Evolutionary conservation across 306 rosid species (phyloP), one percentile per base, ranked within the genome.

Genomic region (Inga oerstediana): DNA sequence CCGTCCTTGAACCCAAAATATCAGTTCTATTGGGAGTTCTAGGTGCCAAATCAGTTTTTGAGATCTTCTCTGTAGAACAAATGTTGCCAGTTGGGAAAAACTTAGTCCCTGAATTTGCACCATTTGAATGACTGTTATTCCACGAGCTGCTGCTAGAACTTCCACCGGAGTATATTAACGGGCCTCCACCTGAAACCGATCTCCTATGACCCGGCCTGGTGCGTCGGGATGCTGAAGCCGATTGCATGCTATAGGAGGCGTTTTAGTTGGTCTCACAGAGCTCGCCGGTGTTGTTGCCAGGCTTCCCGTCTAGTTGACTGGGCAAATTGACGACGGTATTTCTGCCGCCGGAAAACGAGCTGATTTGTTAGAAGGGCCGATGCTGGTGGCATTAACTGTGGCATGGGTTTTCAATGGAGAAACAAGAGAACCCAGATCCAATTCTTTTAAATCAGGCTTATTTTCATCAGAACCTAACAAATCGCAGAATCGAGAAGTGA

Each of bases 101-200:
- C 15, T 76, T 85, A 20, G 81, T 70, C 72, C 77, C 34, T 4
- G 91, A 86, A 75, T 34, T 83, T 13, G 87, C 62, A 34, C 85
- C 85, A n/a, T 80, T 84, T 16, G 78, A 64, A 70, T 41, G n/a
- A 19, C 82, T 72, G 71, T 74, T 88, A 79, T 78, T 83, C 67
- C 70, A 72, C 54, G 81, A 3, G 10, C 73, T 52, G 10, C 73
- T 52, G 12, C 75, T 49, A 51, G 87, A 86, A 69, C 80, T 88
- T 62, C 89, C 87, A 2, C 94, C 93, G 7, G 97, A 88, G 88
- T 89, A 92, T 82, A 93, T 91, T 82, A 94, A 76, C 8, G 97
- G 94, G 43, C 89, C 81, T 45, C 97, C 98, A 30, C 97, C 93
- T 27, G 97, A 94, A 39, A 84, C 90, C 45, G 97, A 88, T 88